Evolutionary conservation across 805 yeast species (phyloP).

Genomic region (Zygoascus flipseniorum): DNA sequence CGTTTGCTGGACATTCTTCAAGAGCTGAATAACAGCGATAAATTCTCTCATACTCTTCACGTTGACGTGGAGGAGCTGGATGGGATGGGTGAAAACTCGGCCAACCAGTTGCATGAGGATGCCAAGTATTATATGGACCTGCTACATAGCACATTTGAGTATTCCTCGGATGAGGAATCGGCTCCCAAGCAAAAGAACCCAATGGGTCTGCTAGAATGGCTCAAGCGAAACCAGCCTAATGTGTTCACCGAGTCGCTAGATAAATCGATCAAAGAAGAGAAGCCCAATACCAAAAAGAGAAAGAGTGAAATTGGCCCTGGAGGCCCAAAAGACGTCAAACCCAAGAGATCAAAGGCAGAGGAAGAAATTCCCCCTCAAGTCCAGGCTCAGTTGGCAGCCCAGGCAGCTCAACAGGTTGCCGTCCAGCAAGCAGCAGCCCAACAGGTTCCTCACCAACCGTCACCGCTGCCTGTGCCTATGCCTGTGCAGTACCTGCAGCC

Average conservation of each 20-base stretch:
- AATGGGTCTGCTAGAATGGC: conserved; percentile 15
- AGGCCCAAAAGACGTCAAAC: neutral
- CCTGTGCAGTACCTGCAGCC: neutral
- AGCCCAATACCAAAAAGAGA: neutral
- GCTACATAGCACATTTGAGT: conserved; percentile 7
- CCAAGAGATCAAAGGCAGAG: neutral
- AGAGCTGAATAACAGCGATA: conserved; percentile 6
- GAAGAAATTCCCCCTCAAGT: conserved; percentile 1
- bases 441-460: neutral
- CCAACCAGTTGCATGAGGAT: neutral
- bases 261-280: neutral
- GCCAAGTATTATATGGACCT: conserved; percentile 6
- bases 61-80: conserved; percentile 4
- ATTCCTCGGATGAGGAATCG: conserved; percentile 11
- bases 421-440: neutral
- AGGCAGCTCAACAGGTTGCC: neutral
- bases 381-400: neutral
- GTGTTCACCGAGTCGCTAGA: conserved; percentile 5
- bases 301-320: neutral
- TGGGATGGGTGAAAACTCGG: neutral
- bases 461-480: neutral
- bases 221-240: conserved; percentile 14
- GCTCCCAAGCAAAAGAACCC: conserved; percentile 11
- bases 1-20: conserved; percentile 11
- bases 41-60: conserved; percentile 4